A percentile compares a stretch with the other conserved stretches of the same genome.
Evolutionary conservation across 2,329 filamentous ascomycete genomes (phyloP).

Genomic region (Xylaria multiplex): DNA sequence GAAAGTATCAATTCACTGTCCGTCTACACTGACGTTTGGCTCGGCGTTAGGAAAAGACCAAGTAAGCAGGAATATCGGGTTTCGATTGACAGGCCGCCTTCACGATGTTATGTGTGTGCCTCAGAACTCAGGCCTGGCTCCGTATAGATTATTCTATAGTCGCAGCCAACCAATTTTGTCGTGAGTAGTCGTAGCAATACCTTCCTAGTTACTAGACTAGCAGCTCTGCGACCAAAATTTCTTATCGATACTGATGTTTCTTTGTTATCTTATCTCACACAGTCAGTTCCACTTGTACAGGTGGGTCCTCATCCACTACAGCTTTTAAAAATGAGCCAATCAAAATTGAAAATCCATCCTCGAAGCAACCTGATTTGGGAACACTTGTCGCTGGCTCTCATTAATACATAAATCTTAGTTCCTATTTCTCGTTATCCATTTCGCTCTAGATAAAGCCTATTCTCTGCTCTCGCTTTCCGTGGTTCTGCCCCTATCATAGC

Average conservation of each 20-base stretch:
- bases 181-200: too few species aligned
- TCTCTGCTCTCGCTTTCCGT: too few species aligned
- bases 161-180: constrained; percentile 16
- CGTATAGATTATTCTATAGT: neutral
- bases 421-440: too few species aligned
- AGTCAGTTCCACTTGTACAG: too few species aligned
- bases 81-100: neutral
- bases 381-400: neutral
- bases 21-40: neutral
- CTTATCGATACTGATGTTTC: constrained; percentile 31
- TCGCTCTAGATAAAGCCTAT: too few species aligned
- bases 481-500: constrained; percentile 15
- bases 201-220: too few species aligned
- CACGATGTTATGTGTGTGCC: neutral
- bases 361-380: constrained; percentile 3
- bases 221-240: constrained; percentile 33
- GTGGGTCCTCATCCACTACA: too few species aligned
- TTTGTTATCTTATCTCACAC: constrained; percentile 17
- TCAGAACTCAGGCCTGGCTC: constrained; percentile 5
- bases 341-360: neutral
- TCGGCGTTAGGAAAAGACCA: neutral
- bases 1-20: neutral
- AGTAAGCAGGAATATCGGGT: neutral
- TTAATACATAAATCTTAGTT: too few species aligned
- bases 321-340: neutral